A percentile compares a stretch with the other conserved stretches of the same genome.
Evolutionary conservation across 768 basidiomycete genomes (phyloP).

Genomic region (Hypholoma sublateritium): DNA sequence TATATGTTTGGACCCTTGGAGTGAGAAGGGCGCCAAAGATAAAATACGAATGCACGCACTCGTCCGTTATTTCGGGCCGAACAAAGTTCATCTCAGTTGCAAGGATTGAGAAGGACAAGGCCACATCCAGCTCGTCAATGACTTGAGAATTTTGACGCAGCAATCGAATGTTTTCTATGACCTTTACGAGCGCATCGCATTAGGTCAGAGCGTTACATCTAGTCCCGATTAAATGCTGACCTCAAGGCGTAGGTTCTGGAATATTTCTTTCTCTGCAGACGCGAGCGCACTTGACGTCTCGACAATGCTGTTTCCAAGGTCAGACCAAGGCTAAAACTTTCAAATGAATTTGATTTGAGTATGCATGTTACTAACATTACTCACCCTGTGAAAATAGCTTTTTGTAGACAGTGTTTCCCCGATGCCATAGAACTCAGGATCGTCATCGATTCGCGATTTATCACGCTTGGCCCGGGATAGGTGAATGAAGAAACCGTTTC

Average conservation of each 20-base stretch:
- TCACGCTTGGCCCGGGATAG: slow-evolving; percentile 66
- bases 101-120: slow-evolving; percentile 75
- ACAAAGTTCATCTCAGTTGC: slow-evolving; percentile 79
- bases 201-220: background rate
- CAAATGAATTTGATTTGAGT: background rate
- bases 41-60: slow-evolving; percentile 46
- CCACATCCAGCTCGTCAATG: slow-evolving; percentile 86
- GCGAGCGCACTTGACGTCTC: slow-evolving; percentile 53
- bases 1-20: slow-evolving; percentile 32
- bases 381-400: slow-evolving; percentile 66
- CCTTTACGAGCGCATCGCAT: slow-evolving; percentile 38
- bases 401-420: slow-evolving; percentile 66
- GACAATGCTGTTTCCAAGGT: slow-evolving; percentile 66
- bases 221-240: slow-evolving; percentile 29
- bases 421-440: slow-evolving; percentile 54
- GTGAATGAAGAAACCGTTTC: slow-evolving; percentile 77
- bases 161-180: slow-evolving; percentile 51
- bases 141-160: slow-evolving; percentile 77
- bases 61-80: slow-evolving; percentile 64
- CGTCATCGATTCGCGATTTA: slow-evolving; percentile 42
- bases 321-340: slow-evolving; percentile 65
- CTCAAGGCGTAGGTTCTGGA: slow-evolving; percentile 66
- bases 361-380: slow-evolving; percentile 6
- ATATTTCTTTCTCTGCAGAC: slow-evolving; percentile 69
- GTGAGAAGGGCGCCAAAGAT: background rate